These are phyloP conservation scores for Xylaria sp. DNA, from an alignment of 2,329 filamentous ascomycete genomes.

Conservation along the genomic window DNA sequence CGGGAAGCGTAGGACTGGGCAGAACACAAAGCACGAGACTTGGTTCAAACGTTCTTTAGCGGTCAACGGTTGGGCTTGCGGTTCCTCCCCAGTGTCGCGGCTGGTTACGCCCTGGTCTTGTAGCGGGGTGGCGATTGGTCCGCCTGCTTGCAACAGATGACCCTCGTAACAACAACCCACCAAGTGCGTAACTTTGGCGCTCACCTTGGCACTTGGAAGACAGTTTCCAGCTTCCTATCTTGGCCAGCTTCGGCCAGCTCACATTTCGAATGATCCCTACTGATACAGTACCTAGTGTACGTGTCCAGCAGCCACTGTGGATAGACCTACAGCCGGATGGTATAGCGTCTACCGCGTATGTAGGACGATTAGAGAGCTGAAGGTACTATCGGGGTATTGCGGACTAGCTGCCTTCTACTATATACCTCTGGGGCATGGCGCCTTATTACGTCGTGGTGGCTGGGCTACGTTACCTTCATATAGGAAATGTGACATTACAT, in stretches of 20 bases:
- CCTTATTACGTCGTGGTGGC: conserved; percentile 7
- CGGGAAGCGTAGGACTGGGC: conserved; percentile 17
- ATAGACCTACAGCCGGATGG: background rate
- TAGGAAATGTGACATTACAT: conserved; percentile 23
- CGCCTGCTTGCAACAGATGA: conserved; percentile 16
- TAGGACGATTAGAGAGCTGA: background rate
- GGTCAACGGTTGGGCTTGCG: conserved; percentile 28
- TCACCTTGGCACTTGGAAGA: conserved; percentile 28
- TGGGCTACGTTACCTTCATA: background rate
- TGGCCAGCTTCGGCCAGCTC: conserved; percentile 34
- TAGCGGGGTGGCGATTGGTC: conserved; percentile 24
- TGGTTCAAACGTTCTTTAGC: conserved; percentile 29
- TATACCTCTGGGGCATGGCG: conserved; percentile 8
- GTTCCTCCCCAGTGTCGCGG: conserved; percentile 25
- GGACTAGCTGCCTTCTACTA: conserved; percentile 9
- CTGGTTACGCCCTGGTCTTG: conserved; percentile 33
- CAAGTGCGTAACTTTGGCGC: conserved; percentile 34
- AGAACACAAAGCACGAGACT: conserved; percentile 21
- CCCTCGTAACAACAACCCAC: conserved; percentile 36
- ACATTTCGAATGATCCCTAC: conserved; percentile 29
- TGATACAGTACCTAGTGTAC: conserved; percentile 17
- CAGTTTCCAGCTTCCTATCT: conserved; percentile 38
- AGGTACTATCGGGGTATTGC: background rate
- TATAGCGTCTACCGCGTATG: background rate
- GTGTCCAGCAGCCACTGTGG: conserved; percentile 15